These are phyloP conservation scores for Leucoagaricus sp. DNA, from an alignment of 1,284 basidiomycete genomes.

Conservation along the genomic window DNA sequence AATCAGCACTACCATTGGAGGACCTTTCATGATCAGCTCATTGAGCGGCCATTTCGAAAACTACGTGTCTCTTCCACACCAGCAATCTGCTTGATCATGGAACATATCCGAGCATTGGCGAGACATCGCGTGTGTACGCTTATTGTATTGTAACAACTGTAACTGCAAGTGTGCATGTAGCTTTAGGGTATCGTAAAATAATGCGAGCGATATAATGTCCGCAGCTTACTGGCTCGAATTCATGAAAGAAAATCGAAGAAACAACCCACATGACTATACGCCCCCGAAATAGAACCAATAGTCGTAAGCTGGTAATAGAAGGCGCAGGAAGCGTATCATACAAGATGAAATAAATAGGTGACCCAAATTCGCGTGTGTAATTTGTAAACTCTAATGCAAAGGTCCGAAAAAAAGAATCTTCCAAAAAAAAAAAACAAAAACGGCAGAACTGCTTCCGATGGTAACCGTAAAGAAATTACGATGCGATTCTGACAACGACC, in stretches of 20 bases:
- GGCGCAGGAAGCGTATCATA: too few species aligned
- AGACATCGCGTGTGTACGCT: too few species aligned
- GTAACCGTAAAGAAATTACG: constrained; percentile 5
- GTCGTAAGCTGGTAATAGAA: neutral
- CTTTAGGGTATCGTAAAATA: too few species aligned
- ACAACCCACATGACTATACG: neutral
- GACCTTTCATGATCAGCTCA: neutral
- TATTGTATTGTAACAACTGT: too few species aligned
- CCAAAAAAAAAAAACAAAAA: constrained; percentile 1
- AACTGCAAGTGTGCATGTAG: too few species aligned
- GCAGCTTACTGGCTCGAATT: too few species aligned
- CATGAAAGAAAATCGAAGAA: too few species aligned
- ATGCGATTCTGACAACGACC: constrained; percentile 38
- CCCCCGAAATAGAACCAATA: neutral
- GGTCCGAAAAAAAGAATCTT: neutral
- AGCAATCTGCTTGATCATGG: too few species aligned
- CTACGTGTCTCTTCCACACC: too few species aligned
- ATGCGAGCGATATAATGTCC: too few species aligned
- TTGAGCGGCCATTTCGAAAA: neutral
- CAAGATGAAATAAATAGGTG: constrained; percentile 7
- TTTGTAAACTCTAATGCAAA: constrained; percentile 5
- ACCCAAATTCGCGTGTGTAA: neutral
- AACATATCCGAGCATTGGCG: too few species aligned
- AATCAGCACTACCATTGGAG: neutral
- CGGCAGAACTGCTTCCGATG: neutral